phyloP scores from a whole-genome alignment of 1,284 basidiomycete genomes.

The Peniophora sp. region DNA sequence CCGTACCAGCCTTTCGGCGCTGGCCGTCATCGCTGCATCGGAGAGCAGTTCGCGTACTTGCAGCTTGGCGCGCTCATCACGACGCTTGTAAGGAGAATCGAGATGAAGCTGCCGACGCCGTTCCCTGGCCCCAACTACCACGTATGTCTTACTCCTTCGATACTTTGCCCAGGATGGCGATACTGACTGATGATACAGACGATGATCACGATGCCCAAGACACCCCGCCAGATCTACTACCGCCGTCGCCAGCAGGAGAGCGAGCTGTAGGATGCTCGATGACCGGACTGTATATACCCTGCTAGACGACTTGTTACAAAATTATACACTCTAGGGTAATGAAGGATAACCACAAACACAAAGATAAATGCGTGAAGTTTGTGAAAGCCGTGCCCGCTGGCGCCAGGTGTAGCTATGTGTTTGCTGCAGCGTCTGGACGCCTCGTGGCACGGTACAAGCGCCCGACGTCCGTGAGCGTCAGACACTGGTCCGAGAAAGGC shows the following conservation, averaged over 20 bases:
- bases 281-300: too few species aligned
- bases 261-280: too few species aligned
- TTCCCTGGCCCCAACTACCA: conserved; percentile 89
- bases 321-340: too few species aligned
- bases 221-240: conserved; percentile 37
- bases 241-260: conserved; percentile 21
- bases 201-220: conserved; percentile 65
- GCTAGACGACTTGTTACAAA: too few species aligned
- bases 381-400: too few species aligned
- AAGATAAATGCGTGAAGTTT: too few species aligned
- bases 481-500: too few species aligned
- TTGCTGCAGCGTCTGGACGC: too few species aligned
- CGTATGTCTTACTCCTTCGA: conserved; percentile 44
- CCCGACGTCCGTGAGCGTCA: too few species aligned
- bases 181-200: conserved; percentile 29
- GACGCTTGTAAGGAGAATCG: conserved; percentile 72
- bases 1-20: conserved; percentile 97
- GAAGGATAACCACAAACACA: too few species aligned
- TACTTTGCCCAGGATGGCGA: background rate
- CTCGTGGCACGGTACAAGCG: too few species aligned
- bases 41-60: conserved; percentile 95
- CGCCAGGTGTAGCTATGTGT: too few species aligned
- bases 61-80: conserved; percentile 85
- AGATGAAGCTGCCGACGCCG: conserved; percentile 58
- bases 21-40: conserved; percentile 90